phyloP scores from a whole-genome alignment of 805 yeast species.

The Wickerhamomyces chaumierensis region DNA sequence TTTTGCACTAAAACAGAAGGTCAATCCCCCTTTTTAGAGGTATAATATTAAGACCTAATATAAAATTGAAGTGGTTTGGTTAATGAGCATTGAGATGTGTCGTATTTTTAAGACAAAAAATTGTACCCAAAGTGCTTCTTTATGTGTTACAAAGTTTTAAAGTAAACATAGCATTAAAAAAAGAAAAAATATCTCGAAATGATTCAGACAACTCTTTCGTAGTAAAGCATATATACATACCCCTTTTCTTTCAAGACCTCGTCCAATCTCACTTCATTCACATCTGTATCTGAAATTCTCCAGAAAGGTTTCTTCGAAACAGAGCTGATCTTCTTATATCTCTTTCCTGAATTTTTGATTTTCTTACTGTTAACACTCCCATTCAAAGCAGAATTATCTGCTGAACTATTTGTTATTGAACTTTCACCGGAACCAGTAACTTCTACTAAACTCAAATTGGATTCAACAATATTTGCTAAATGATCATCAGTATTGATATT shows the following conservation, averaged over 20 bases:
- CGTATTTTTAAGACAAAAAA: too few species aligned
- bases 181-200: too few species aligned
- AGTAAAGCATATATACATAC: constrained; percentile 81
- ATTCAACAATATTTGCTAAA: constrained; percentile 1
- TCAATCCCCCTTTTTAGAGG: too few species aligned
- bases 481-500: neutral
- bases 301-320: constrained; percentile 57
- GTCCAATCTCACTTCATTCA: constrained; percentile 45
- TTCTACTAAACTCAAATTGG: constrained; percentile 2
- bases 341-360: constrained; percentile 13
- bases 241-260: constrained; percentile 58
- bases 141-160: too few species aligned
- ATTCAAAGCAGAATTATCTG: neutral
- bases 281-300: constrained; percentile 72
- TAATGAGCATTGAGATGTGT: too few species aligned
- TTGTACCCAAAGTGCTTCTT: too few species aligned
- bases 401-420: neutral
- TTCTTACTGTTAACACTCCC: neutral
- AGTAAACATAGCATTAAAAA: too few species aligned
- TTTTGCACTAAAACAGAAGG: too few species aligned
- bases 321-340: constrained; percentile 43
- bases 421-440: constrained; percentile 2
- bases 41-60: too few species aligned
- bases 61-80: too few species aligned
- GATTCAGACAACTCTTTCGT: constrained; percentile 35